These are phyloP conservation scores for Triticum dicoccoides DNA, from an alignment of 176 grass and related monocot species.

Conservation along the genomic window DNA sequence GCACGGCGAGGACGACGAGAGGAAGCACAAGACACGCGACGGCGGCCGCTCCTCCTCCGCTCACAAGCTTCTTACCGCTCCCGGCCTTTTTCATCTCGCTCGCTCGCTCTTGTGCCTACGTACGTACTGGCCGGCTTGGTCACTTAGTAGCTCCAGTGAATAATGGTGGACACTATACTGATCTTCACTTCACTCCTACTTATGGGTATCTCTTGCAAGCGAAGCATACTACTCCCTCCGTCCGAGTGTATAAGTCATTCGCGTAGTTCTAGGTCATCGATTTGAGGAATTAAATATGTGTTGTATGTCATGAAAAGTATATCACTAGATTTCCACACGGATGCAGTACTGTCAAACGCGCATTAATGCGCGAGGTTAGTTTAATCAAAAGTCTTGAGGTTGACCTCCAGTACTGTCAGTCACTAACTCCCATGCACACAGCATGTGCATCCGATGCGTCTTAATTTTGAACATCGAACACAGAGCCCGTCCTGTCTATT, in stretches of 20 bases:
- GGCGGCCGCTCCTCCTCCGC: background rate
- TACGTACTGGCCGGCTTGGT: background rate
- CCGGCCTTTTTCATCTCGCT: slow-evolving; percentile 19
- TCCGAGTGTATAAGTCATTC: too few relatives aligned
- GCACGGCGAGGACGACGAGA: slow-evolving; percentile 18
- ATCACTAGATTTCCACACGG: too few relatives aligned
- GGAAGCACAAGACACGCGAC: slow-evolving; percentile 18
- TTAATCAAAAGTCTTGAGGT: background rate
- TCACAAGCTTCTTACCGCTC: background rate
- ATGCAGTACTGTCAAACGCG: too few relatives aligned
- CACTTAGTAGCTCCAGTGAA: background rate
- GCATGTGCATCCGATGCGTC: background rate
- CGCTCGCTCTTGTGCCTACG: too few relatives aligned
- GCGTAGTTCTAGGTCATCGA: too few relatives aligned
- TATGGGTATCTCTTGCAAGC: too few relatives aligned
- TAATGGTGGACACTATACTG: background rate
- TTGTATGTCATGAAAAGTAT: too few relatives aligned
- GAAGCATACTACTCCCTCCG: too few relatives aligned
- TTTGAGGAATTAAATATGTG: too few relatives aligned
- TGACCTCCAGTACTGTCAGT: background rate
- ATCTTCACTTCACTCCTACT: too few relatives aligned
- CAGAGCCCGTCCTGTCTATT: background rate
- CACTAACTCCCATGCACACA: slow-evolving; percentile 22
- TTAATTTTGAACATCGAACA: background rate
- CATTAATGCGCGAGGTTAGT: background rate